Conservation (phyloP, 306 rosid species). For the Dicorynia guianensis region DNA sequence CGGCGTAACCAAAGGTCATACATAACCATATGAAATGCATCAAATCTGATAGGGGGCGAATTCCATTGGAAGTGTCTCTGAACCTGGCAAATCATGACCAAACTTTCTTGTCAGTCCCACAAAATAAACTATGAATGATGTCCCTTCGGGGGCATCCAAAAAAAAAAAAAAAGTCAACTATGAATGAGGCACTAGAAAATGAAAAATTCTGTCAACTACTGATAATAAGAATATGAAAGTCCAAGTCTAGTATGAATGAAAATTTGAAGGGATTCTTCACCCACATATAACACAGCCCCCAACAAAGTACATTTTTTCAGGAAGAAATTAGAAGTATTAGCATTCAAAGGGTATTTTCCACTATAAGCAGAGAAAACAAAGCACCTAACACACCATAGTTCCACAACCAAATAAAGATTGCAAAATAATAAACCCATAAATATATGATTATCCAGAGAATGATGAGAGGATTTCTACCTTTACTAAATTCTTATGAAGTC, state of each 20-base stretch:
- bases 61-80: constrained; percentile 97
- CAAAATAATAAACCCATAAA: not conserved
- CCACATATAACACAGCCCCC: not conserved
- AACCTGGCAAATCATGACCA: constrained; percentile 58
- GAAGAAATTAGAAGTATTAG: not conserved
- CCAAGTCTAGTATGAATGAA: not conserved
- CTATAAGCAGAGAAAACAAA: not conserved
- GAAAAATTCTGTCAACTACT: constrained; percentile 16
- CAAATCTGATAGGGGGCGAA: constrained; percentile 76
- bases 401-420: not conserved
- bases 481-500: constrained; percentile 75
- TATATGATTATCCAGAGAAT: not conserved
- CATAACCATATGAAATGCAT: constrained; percentile 97
- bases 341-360: constrained; percentile 13
- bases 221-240: not conserved
- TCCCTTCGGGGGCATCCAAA: no score
- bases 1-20: constrained; percentile 95
- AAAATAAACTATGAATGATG: constrained; percentile 19
- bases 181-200: constrained; percentile 29
- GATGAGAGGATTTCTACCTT: constrained; percentile 60
- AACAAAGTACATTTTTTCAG: not conserved
- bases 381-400: not conserved
- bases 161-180: no score
- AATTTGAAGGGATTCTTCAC: not conserved
- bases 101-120: constrained; percentile 40